Conservation (phyloP, 225 moss, liverwort and hornwort species). For the Pleurozium schreberi region DNA sequence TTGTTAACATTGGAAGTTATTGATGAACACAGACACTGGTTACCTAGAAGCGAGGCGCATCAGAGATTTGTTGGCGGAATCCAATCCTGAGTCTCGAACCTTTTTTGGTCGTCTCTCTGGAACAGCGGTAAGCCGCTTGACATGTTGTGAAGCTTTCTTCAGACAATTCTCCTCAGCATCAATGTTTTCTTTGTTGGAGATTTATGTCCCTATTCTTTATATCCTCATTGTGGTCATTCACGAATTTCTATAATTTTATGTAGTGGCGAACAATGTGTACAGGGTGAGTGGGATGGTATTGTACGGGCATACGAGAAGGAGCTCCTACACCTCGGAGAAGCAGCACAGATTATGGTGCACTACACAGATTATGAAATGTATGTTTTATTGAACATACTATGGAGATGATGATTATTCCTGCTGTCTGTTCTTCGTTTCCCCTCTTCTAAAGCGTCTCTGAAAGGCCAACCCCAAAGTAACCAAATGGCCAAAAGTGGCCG, state of each 20-base stretch:
- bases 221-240: background rate
- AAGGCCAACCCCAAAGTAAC: background rate
- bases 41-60: constrained; percentile 79
- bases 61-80: constrained; percentile 53
- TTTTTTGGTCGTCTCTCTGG: constrained; percentile 81
- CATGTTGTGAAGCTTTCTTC: background rate
- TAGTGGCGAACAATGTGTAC: background rate
- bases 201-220: background rate
- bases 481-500: background rate
- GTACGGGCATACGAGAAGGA: constrained; percentile 97
- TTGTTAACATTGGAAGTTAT: background rate
- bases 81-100: constrained; percentile 63
- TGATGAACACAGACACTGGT: constrained; percentile 58
- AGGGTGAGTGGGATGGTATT: constrained; percentile 93
- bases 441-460: background rate
- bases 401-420: background rate
- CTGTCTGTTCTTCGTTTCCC: background rate
- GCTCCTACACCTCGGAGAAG: constrained; percentile 74
- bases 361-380: constrained; percentile 97
- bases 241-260: background rate
- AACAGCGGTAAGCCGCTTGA: constrained; percentile 52
- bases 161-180: background rate
- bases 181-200: background rate
- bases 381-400: background rate
- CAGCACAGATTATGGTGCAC: constrained; percentile 91